Evolutionary conservation across 78 protist genomes (phyloP).

Genomic region (Dictyostelium purpureum): DNA sequence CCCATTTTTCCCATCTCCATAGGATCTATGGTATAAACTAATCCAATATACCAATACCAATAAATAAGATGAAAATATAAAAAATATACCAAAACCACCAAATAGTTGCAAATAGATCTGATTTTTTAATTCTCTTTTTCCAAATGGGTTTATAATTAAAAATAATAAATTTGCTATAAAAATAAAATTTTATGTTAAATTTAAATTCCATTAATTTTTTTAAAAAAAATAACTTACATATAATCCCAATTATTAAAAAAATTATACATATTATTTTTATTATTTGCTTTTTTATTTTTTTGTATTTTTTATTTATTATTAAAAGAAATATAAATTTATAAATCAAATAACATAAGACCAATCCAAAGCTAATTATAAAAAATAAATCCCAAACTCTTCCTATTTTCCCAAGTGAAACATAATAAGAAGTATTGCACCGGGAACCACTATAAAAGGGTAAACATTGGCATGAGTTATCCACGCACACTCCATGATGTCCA

Average conservation of each 20-base stretch:
- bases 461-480: neutral
- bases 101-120: neutral
- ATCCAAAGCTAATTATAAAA: neutral
- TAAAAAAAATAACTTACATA: neutral
- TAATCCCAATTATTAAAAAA: neutral
- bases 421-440: neutral
- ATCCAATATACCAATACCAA: neutral
- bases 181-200: neutral
- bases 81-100: neutral
- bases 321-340: neutral
- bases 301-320: neutral
- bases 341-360: neutral
- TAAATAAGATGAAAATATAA: neutral
- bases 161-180: neutral
- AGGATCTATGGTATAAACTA: neutral
- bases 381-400: neutral
- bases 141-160: neutral
- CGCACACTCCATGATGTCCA: neutral
- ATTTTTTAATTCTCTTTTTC: neutral
- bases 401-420: neutral
- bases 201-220: neutral
- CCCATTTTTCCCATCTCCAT: neutral
- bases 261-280: neutral
- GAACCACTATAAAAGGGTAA: neutral
- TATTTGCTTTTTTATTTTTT: constrained; percentile 1